Evolutionary conservation across 73 alveolate genomes (phyloP), one percentile per base, ranked within the genome.

Genomic region (Paramecium caudatum): DNA sequence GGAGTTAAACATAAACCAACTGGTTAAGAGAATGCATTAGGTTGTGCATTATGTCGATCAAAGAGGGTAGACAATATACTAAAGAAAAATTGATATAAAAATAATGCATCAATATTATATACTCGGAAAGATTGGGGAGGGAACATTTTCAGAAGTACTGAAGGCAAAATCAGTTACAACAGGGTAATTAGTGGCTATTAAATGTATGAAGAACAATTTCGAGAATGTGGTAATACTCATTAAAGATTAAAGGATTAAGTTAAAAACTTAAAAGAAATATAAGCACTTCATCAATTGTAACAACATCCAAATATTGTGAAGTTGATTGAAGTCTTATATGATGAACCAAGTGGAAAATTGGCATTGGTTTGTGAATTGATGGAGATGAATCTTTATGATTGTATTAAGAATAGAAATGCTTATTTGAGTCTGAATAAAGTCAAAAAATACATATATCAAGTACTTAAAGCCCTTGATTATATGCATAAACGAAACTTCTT

Each of bases 1-100:
- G 94, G 96, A 93, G 92, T 94, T 62, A 94, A 93, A 50, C 99
- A 98, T 91, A 98, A 98, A 13, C 98, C 98, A 10, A 98, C 97
- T 84, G 99, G 99, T 46, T 97, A 98, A 78, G 99, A 98, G 91
- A 92, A 85, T 88, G 98, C 99, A 32, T 90, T 98, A 17, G 99
- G 99, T 36, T 98, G 99, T 61, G 63, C 88, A 41, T 45, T 98
- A 55, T 98, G 99, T 80, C 94, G 98, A 78, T 16, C 69, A 15
- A 74, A 74, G 80, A 12, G 82, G 27, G 92, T 82, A 43, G 92
- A 61, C 63, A 36, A 50, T 48, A 74, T 74, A 19, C 43, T 74
- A 6, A 41, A 37, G 39, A 8, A 65, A 65, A 65, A 65, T 19
- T 65, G 83, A 65, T 63, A n/a, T 55, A 21, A 21, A 21, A 9